Evolutionary conservation across 108 stramenopile species (phyloP).

Genomic region (Epithemia pelagica): DNA sequence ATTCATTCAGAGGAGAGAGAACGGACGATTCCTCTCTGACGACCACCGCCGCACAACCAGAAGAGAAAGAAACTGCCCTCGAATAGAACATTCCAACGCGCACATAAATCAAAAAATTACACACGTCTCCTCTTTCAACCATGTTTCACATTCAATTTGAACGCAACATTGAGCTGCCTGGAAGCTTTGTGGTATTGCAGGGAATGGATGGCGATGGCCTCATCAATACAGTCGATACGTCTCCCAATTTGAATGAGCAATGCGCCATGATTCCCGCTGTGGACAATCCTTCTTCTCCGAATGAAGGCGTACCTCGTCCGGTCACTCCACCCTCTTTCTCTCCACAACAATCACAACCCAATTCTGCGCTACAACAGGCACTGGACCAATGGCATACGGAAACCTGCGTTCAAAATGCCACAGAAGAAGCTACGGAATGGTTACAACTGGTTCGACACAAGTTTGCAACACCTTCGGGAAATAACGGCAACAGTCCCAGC

Average conservation of each 20-base stretch:
- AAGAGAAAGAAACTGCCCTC: no score
- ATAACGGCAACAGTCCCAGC: not conserved
- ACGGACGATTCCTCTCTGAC: no score
- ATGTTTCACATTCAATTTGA: no score
- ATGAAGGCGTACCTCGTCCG: not conserved
- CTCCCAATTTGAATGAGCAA: not conserved
- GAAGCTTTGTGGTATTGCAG: slow-evolving; percentile 57
- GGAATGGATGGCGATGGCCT: slow-evolving; percentile 59
- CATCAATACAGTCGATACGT: slow-evolving; percentile 43
- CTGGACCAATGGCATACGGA: not conserved
- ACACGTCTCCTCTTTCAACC: no score
- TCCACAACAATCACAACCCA: not conserved
- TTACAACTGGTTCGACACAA: not conserved
- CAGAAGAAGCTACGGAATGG: not conserved
- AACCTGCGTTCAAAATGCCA: not conserved
- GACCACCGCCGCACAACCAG: no score
- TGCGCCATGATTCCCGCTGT: not conserved
- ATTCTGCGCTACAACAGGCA: not conserved
- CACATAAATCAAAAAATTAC: no score
- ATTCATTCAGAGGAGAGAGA: no score
- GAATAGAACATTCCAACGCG: no score
- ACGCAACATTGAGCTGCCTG: slow-evolving; percentile 25
- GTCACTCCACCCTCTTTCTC: not conserved
- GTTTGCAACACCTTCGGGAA: not conserved
- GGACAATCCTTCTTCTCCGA: not conserved